These are phyloP conservation scores for Penicillium waksmanii DNA, from an alignment of 495 filamentous ascomycete species.

Conservation along the genomic window DNA sequence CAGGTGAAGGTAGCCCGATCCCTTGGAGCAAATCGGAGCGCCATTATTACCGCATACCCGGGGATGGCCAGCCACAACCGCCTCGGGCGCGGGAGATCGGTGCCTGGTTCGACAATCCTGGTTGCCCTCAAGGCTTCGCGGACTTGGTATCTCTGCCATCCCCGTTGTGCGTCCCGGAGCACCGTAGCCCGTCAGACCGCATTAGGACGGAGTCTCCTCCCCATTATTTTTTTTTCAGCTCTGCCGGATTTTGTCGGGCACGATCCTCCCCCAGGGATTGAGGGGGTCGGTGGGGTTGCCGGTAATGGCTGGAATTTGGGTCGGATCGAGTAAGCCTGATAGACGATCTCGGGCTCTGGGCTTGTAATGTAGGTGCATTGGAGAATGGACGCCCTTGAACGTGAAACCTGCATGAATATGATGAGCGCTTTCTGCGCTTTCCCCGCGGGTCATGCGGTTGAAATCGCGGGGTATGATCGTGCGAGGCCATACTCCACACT, in stretches of 20 bases:
- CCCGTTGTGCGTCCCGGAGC: conserved; percentile 2
- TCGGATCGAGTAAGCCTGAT: conserved; percentile 11
- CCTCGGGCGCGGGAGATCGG: conserved; percentile 26
- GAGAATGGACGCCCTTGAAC: conserved; percentile 3
- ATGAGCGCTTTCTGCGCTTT: background rate
- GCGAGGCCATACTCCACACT: background rate
- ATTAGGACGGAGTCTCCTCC: background rate
- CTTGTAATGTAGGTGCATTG: background rate
- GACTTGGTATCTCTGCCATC: background rate
- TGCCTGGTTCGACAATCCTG: conserved; percentile 16
- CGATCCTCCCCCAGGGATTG: conserved; percentile 5
- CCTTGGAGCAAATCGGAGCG: conserved; percentile 4
- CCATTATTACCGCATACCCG: background rate
- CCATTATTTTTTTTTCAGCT: background rate
- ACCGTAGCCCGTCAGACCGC: conserved; percentile 3
- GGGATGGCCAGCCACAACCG: conserved; percentile 25
- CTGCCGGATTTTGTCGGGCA: conserved; percentile 15
- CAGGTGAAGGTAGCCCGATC: background rate
- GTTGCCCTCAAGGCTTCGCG: conserved; percentile 1
- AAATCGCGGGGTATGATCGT: conserved; percentile 4
- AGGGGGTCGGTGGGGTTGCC: conserved; percentile 10
- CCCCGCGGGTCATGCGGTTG: conserved; percentile 10
- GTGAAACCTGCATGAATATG: conserved; percentile 5
- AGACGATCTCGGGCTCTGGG: conserved; percentile 12
- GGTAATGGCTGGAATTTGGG: conserved; percentile 7